A percentile compares a stretch with the other conserved stretches of the same genome.
phyloP scores from a whole-genome alignment of 169 alveolate species.

The Besnoitia besnoiti region DNA sequence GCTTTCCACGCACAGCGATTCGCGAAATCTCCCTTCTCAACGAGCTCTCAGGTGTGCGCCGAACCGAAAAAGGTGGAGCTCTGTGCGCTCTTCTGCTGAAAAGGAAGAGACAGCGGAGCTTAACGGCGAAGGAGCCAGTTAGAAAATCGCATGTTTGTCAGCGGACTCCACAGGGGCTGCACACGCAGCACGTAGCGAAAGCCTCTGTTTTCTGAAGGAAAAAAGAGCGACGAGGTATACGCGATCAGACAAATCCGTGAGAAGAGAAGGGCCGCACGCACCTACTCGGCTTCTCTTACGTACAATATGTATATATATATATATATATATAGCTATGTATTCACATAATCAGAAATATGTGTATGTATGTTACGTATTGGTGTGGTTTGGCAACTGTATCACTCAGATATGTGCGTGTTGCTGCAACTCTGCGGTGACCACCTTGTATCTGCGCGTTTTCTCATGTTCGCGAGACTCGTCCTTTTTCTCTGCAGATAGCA shows the following conservation, averaged over 20 bases:
- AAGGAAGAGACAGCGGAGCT: neutral
- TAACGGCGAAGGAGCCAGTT: no score
- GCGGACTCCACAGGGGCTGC: no score
- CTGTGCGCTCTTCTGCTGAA: neutral
- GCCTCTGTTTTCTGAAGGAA: neutral
- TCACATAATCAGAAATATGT: no score
- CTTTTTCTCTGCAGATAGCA: neutral
- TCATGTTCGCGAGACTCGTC: neutral
- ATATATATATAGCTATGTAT: neutral
- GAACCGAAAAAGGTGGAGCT: neutral
- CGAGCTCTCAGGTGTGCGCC: conserved; percentile 14
- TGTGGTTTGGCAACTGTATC: no score
- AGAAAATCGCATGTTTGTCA: no score
- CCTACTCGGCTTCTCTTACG: no score
- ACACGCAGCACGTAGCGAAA: no score
- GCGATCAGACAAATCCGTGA: neutral
- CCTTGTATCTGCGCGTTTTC: neutral
- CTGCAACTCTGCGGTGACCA: no score
- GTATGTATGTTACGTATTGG: no score
- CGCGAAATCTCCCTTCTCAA: conserved; percentile 85
- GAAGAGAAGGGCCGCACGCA: neutral
- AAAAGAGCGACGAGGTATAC: neutral
- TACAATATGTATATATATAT: no score
- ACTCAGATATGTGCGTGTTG: no score
- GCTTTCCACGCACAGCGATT: conserved; percentile 88